A percentile compares a stretch with the other conserved stretches of the same genome.
Evolutionary conservation across 2,329 filamentous ascomycete genomes (phyloP).

Genomic region (Colletotrichum cuscutae): DNA sequence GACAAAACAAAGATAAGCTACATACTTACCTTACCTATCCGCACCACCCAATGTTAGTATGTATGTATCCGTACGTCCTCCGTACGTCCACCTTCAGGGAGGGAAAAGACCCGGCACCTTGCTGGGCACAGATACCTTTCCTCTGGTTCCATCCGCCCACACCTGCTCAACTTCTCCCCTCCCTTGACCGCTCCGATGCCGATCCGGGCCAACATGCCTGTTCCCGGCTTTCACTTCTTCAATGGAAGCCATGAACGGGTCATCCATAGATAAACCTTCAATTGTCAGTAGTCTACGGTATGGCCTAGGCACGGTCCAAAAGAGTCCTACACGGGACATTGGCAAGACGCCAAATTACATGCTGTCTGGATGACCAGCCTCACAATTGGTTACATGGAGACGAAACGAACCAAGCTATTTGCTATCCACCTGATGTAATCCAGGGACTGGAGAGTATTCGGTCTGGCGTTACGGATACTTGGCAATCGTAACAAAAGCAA

Average conservation of each 20-base stretch:
- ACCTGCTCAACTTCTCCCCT: neutral
- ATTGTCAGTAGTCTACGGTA: too few species aligned
- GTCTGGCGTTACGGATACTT: neutral
- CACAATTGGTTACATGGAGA: neutral
- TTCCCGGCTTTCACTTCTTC: neutral
- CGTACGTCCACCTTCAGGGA: too few species aligned
- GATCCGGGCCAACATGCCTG: neutral
- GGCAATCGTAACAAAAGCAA: neutral
- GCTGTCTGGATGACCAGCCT: neutral
- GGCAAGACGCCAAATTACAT: neutral
- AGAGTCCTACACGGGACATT: neutral
- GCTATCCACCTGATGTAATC: neutral
- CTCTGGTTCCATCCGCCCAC: neutral
- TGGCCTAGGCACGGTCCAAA: neutral
- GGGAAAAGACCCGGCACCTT: slow-evolving; percentile 9
- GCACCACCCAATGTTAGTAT: too few species aligned
- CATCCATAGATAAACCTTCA: neutral
- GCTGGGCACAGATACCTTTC: slow-evolving; percentile 1
- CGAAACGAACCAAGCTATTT: neutral
- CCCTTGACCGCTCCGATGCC: neutral
- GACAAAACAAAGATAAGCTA: neutral
- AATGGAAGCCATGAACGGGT: neutral
- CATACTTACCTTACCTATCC: too few species aligned
- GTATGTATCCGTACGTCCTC: too few species aligned
- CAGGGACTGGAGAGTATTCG: neutral